Base-by-base conservation (phyloP, 2,329 filamentous ascomycete species). In the Verticillium klebahnii region DNA sequence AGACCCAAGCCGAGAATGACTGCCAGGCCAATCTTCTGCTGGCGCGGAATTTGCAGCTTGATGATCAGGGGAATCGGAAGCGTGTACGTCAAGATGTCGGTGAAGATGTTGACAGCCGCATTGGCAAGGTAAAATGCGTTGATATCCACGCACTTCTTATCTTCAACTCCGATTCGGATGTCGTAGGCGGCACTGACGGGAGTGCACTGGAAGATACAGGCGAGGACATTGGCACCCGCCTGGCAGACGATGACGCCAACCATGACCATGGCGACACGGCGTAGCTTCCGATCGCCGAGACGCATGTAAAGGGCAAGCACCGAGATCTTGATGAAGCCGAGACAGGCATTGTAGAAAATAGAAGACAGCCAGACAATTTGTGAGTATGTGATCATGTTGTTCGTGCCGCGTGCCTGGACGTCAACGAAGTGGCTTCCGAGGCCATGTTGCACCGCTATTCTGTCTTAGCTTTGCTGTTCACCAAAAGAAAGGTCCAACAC, bases 311-410 rank as follows among this genome's bases (percentile, higher is more conserved):
- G 74, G 29, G 74, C 73, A 23, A 82, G 72, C 2, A 80, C 77
- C 1, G 79, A 82, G 32, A 76, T 72, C 66, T 82, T 82, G 69
- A 82, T 72, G 67, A 81, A 80, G 23, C 78, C 78, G 3, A 81
- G 70, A 37, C 71, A 73, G 40, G 78, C 74, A 25, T 80, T 77
- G 66, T 82, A 82, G 69, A 82, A 79, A 66, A 80, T 77, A 23
- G 79, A 78, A 64, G 72, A 79, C 54, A 75, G 68, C 75, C 79
- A 81, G 37, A 80, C 75, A 6, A 63, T 63, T 55, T 67, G 63
- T 11, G 45, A n/a, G 58, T 69, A 69, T 6, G 61, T 25, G 8
- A 63, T 63, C 61, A 66, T 56, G 63, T 69, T 67, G 7, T 54
- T 54, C 9, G 55, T 60, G 14, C 65, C 65, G 9, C 52, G 61